Conservation (phyloP, 1,284 basidiomycete species). For the Phlebopus sp. region DNA sequence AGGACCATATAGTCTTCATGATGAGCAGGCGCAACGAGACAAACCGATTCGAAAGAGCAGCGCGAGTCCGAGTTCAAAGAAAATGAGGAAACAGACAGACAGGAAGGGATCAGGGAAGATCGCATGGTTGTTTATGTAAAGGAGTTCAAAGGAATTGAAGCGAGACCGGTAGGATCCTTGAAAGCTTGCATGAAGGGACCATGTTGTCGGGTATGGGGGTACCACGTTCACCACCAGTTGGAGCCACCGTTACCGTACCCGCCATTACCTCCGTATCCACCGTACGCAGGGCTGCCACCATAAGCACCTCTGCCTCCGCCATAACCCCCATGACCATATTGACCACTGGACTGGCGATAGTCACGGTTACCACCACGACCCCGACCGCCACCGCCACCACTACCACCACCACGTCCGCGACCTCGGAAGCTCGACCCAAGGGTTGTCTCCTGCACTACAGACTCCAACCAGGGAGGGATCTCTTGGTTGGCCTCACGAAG, state of each 20-base stretch:
- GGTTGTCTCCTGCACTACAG: conserved; percentile 78
- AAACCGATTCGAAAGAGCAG: conserved; percentile 59
- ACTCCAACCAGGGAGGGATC: conserved; percentile 89
- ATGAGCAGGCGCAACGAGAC: conserved; percentile 64
- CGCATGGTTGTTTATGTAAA: conserved; percentile 17
- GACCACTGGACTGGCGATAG: conserved; percentile 44
- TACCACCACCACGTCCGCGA: conserved; percentile 56
- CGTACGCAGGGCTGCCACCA: conserved; percentile 34
- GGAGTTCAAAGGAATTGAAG: conserved; percentile 24
- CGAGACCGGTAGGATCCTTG: conserved; percentile 15
- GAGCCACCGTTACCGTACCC: conserved; percentile 32
- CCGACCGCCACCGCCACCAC: conserved; percentile 63
- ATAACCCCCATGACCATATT: conserved; percentile 37
- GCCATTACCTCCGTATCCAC: conserved; percentile 38
- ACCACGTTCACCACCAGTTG: conserved; percentile 43
- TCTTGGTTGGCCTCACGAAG: conserved; percentile 98
- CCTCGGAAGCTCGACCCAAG: conserved; percentile 58
- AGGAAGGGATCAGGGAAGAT: conserved; percentile 11
- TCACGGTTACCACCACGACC: conserved; percentile 48
- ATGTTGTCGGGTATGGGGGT: conserved; percentile 7
- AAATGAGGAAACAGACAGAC: conserved; percentile 29
- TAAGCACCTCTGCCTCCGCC: conserved; percentile 39
- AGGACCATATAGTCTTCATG: conserved; percentile 49
- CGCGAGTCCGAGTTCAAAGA: conserved; percentile 39
- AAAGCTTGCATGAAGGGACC: conserved; percentile 7